phyloP scores from a whole-genome alignment of 2,329 filamentous ascomycete genomes.

The Teratosphaeria pseudoeucalypti region DNA sequence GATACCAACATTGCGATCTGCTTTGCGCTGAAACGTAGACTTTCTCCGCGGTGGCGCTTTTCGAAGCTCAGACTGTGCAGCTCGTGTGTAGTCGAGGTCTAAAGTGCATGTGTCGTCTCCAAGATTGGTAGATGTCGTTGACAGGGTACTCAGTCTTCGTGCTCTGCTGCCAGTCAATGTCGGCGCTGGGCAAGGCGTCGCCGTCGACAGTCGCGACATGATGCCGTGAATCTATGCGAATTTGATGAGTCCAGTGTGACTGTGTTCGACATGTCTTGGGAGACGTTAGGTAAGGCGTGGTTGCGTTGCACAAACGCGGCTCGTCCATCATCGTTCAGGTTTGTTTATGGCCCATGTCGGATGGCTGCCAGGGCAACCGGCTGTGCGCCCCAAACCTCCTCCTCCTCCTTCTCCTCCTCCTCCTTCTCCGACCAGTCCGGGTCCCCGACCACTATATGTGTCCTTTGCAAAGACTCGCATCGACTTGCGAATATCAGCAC shows the following conservation, averaged over 20 bases:
- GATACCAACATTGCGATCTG: slow-evolving; percentile 9
- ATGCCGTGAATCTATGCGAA: neutral
- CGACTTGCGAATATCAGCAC: too few relatives aligned
- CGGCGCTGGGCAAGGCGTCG: slow-evolving; percentile 21
- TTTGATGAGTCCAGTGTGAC: neutral
- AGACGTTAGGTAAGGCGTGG: neutral
- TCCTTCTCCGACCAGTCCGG: too few relatives aligned
- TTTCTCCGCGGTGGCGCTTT: slow-evolving; percentile 17
- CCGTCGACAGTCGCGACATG: slow-evolving; percentile 15
- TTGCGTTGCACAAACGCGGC: neutral
- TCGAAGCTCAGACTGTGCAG: slow-evolving; percentile 18
- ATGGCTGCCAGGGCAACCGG: neutral
- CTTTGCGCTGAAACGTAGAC: slow-evolving; percentile 12
- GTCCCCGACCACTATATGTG: too few relatives aligned
- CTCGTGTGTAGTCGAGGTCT: slow-evolving; percentile 23
- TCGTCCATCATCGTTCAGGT: neutral
- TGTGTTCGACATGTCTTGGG: neutral
- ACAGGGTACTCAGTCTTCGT: slow-evolving; percentile 9
- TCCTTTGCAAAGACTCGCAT: too few relatives aligned
- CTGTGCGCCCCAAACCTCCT: too few relatives aligned
- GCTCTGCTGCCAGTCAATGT: neutral
- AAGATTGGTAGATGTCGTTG: slow-evolving; percentile 1
- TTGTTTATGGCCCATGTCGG: neutral
- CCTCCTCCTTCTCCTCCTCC: too few relatives aligned
- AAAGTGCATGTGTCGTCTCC: slow-evolving; percentile 17